These are phyloP conservation scores for Hypoxylon sp. DNA, from an alignment of 2,329 filamentous ascomycete genomes.

Conservation along the genomic window DNA sequence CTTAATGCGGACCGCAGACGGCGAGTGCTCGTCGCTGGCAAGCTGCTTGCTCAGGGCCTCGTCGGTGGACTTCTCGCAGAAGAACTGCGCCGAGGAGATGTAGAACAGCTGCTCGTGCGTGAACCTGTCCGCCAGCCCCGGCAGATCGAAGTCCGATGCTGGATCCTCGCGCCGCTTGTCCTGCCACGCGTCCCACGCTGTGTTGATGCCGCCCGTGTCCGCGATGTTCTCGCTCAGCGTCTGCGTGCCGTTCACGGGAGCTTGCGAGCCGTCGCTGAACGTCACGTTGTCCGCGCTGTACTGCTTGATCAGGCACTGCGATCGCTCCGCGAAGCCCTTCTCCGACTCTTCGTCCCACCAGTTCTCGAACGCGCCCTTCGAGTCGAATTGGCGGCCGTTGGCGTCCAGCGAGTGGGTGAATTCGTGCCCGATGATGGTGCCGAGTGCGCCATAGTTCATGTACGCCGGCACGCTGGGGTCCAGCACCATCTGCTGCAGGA, in stretches of 20 bases:
- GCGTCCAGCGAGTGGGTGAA: slow-evolving; percentile 34
- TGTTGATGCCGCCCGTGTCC: slow-evolving; percentile 36
- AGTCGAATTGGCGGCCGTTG: slow-evolving; percentile 18
- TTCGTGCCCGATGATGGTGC: slow-evolving; percentile 30
- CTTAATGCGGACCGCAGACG: slow-evolving; percentile 18
- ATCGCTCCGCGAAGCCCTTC: slow-evolving; percentile 12
- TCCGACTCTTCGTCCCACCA: slow-evolving; percentile 30
- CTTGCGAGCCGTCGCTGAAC: slow-evolving; percentile 8
- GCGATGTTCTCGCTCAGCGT: slow-evolving; percentile 37
- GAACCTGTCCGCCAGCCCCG: slow-evolving; percentile 17
- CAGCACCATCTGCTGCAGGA: slow-evolving; percentile 21
- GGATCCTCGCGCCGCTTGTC: slow-evolving; percentile 31
- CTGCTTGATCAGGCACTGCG: slow-evolving; percentile 25
- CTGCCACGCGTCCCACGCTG: slow-evolving; percentile 36
- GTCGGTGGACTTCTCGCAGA: slow-evolving; percentile 21
- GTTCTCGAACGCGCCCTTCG: slow-evolving; percentile 11
- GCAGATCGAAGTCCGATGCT: slow-evolving; percentile 26
- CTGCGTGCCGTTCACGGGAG: slow-evolving; percentile 23
- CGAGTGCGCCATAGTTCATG: slow-evolving; percentile 32
- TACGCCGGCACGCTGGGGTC: slow-evolving; percentile 29
- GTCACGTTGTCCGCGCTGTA: slow-evolving; percentile 14
- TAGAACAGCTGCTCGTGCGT: slow-evolving; percentile 36
- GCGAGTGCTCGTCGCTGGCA: slow-evolving; percentile 18
- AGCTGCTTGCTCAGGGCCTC: neutral
- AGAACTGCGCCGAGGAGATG: slow-evolving; percentile 29